A percentile compares a stretch with the other conserved stretches of the same genome.
Conservation (phyloP, 768 basidiomycete species). For the Podaxis pistillaris region DNA sequence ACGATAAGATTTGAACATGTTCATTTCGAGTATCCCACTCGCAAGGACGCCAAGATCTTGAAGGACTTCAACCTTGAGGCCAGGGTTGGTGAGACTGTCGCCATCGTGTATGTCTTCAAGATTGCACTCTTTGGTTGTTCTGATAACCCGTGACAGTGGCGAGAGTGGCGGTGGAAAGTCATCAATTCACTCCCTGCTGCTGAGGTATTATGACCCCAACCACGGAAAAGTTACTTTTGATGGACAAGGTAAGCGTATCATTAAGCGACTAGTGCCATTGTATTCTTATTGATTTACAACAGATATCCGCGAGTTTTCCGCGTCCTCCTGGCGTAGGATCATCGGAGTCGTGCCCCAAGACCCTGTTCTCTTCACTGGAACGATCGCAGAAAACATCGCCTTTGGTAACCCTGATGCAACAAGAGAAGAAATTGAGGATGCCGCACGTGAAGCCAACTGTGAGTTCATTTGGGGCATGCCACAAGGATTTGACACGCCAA, state of each 20-base stretch:
- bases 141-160: constrained; percentile 50
- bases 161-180: constrained; percentile 95
- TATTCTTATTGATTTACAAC: constrained; percentile 3
- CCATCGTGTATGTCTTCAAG: constrained; percentile 73
- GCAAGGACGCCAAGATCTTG: constrained; percentile 77
- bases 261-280: not conserved
- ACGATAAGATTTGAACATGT: constrained; percentile 80
- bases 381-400: constrained; percentile 93
- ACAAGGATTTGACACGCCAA: constrained; percentile 89
- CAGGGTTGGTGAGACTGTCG: constrained; percentile 82
- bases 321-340: constrained; percentile 81
- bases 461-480: constrained; percentile 96
- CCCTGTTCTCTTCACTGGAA: constrained; percentile 87
- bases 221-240: constrained; percentile 81
- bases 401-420: constrained; percentile 79
- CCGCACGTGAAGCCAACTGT: constrained; percentile 90
- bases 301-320: constrained; percentile 87
- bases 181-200: constrained; percentile 81
- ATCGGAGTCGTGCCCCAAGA: constrained; percentile 98
- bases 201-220: constrained; percentile 90
- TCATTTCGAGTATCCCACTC: constrained; percentile 86
- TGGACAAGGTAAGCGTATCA: constrained; percentile 62
- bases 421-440: constrained; percentile 80
- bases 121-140: not conserved
- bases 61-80: constrained; percentile 82